These are phyloP conservation scores for Lecanoromycetidae sp. DNA, from an alignment of 2,329 filamentous ascomycete species.

Conservation along the genomic window DNA sequence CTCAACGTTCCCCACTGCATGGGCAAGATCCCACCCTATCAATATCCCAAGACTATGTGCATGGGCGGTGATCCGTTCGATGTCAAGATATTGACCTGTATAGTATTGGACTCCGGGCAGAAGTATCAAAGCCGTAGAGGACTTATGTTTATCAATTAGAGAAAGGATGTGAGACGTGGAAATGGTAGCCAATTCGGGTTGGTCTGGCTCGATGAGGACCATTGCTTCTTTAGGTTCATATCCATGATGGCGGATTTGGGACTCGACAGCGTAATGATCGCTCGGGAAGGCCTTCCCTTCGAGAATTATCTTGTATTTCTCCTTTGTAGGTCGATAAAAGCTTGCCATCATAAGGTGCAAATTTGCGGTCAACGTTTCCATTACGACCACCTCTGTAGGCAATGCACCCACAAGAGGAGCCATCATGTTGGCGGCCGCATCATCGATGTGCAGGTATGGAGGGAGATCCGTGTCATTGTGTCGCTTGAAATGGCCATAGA, in stretches of 20 bases:
- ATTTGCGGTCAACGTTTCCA: constrained; percentile 77
- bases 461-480: constrained; percentile 56
- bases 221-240: constrained; percentile 56
- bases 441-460: constrained; percentile 69
- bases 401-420: constrained; percentile 63
- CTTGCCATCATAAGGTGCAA: constrained; percentile 71
- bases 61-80: constrained; percentile 63
- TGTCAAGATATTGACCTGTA: constrained; percentile 79
- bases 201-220: constrained; percentile 58
- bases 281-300: constrained; percentile 85
- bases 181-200: constrained; percentile 43
- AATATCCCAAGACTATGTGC: constrained; percentile 59
- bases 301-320: constrained; percentile 67
- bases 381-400: constrained; percentile 64
- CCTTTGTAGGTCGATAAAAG: constrained; percentile 60
- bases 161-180: constrained; percentile 59
- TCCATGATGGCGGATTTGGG: constrained; percentile 62
- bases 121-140: constrained; percentile 61
- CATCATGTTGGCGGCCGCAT: constrained; percentile 57
- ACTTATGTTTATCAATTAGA: constrained; percentile 62
- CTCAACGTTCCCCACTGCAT: constrained; percentile 74
- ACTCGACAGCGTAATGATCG: constrained; percentile 76
- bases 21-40: constrained; percentile 80
- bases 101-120: constrained; percentile 88
- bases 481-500: constrained; percentile 67